Conservation (phyloP, 2,329 filamentous ascomycete species). For the Madurella fahalii region DNA sequence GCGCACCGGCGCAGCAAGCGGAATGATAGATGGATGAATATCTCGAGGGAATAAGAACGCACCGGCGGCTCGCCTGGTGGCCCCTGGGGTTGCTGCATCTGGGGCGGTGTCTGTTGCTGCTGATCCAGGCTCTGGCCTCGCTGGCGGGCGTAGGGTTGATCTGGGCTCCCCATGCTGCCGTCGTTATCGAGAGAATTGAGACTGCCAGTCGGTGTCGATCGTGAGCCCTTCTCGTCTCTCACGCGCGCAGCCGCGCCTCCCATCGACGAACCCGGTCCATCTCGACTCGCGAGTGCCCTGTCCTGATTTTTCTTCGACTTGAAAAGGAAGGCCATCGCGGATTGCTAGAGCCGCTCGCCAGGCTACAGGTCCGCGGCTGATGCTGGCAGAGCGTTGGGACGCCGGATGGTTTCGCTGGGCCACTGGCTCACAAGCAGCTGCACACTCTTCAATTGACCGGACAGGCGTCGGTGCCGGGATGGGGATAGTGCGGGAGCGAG, state of each 20-base stretch:
- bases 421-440: slow-evolving; percentile 6
- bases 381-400: slow-evolving; percentile 11
- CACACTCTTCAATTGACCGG: slow-evolving; percentile 19
- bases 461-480: slow-evolving; percentile 11
- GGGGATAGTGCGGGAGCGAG: slow-evolving; percentile 18
- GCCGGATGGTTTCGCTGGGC: slow-evolving; percentile 8
- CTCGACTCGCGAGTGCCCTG: slow-evolving; percentile 53
- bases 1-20: slow-evolving; percentile 9
- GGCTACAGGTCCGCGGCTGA: slow-evolving; percentile 26
- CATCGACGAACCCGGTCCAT: slow-evolving; percentile 48
- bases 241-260: slow-evolving; percentile 47
- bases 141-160: slow-evolving; percentile 56
- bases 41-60: slow-evolving; percentile 27
- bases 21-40: background rate
- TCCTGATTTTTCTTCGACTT: slow-evolving; percentile 76
- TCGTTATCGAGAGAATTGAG: slow-evolving; percentile 67
- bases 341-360: slow-evolving; percentile 35
- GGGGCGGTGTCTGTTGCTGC: slow-evolving; percentile 46
- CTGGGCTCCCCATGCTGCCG: slow-evolving; percentile 56
- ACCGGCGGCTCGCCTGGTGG: slow-evolving; percentile 39
- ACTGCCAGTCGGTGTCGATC: slow-evolving; percentile 73
- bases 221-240: slow-evolving; percentile 54
- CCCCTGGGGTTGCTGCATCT: slow-evolving; percentile 40
- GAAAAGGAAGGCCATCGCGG: slow-evolving; percentile 74
- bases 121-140: slow-evolving; percentile 50